Conservation (phyloP, 2,329 filamentous ascomycete species). For the Colletotrichum zoysiae region DNA sequence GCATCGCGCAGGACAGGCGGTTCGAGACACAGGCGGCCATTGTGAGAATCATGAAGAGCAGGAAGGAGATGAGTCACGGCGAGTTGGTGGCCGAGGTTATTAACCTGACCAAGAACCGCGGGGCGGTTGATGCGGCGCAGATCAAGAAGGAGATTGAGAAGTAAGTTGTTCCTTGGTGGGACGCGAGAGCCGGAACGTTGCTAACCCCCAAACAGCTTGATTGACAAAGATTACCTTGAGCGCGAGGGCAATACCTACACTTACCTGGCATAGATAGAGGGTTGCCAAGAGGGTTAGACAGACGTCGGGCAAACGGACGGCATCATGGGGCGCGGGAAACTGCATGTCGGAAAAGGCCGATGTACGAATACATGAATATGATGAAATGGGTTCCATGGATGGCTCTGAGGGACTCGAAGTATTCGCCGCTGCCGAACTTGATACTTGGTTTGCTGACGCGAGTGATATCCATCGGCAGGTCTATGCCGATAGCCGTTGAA, state of each 20-base stretch:
- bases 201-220: constrained; percentile 69
- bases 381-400: neutral
- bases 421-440: too few relatives aligned
- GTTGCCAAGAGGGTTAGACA: constrained; percentile 12
- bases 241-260: constrained; percentile 78
- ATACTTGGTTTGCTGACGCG: too few relatives aligned
- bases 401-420: too few relatives aligned
- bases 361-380: neutral
- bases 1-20: constrained; percentile 88
- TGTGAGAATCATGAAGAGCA: constrained; percentile 95
- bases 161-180: constrained; percentile 60
- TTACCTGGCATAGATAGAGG: constrained; percentile 72
- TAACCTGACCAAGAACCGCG: constrained; percentile 86
- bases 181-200: constrained; percentile 7
- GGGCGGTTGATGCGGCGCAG: constrained; percentile 84
- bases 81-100: constrained; percentile 94
- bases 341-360: neutral
- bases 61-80: constrained; percentile 87
- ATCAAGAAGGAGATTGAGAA: constrained; percentile 99
- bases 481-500: too few relatives aligned
- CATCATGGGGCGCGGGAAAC: neutral
- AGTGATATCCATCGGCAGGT: too few relatives aligned
- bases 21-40: constrained; percentile 98
- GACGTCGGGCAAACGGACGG: neutral
- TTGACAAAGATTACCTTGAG: constrained; percentile 95